Evolutionary conservation across 2,329 filamentous ascomycete species (phyloP), one percentile per base, ranked within the genome.

Genomic region (Helicocarpus griseus): DNA sequence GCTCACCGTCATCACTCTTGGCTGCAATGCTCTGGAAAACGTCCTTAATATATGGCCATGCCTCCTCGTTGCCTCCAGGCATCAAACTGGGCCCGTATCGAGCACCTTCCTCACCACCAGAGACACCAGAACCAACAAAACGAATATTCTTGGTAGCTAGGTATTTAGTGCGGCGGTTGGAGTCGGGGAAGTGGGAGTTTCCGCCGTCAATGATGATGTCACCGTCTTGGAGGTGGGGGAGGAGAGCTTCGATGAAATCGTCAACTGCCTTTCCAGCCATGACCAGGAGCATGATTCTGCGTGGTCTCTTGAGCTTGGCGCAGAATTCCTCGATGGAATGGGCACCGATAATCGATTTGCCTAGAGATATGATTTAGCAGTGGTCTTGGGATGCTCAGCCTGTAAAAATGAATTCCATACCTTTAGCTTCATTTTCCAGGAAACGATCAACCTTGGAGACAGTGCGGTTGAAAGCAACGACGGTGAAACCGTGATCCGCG

Each of bases 131-230:
- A 68, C 93, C 93, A 71, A 98, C 90, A 71, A 95, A 98, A 68
- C 86, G 85, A 73, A 98, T 87, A 65, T 88, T 87, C 85, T 97
- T 97, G 66, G 70, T 64, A 48, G 77, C 74, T 57, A 97, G 83
- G 79, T 96, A 95, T 75, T 87, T 78, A 73, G 89, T 90, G 69
- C 93, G 88, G 75, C 93, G 89, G 84, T 96, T 97, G 77, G 88
- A 91, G 78, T 97, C 93, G 69, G 93, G 93, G 83, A 87, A 98
- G 80, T 97, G 93, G 61, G 91, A 97, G 86, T 98, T 97, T 66
- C 89, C 93, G 72, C 93, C 93, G 69, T 98, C 93, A 67, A 98
- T 97, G 80, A 98, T 94, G 81, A 98, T 96, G 72, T 98, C 93
- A 61, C 89, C 90, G 66, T 81, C 70, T 71, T 89, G 85, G 59